These are phyloP conservation scores for Moelleriella libera DNA, from an alignment of 2,329 filamentous ascomycete species.

Conservation along the genomic window DNA sequence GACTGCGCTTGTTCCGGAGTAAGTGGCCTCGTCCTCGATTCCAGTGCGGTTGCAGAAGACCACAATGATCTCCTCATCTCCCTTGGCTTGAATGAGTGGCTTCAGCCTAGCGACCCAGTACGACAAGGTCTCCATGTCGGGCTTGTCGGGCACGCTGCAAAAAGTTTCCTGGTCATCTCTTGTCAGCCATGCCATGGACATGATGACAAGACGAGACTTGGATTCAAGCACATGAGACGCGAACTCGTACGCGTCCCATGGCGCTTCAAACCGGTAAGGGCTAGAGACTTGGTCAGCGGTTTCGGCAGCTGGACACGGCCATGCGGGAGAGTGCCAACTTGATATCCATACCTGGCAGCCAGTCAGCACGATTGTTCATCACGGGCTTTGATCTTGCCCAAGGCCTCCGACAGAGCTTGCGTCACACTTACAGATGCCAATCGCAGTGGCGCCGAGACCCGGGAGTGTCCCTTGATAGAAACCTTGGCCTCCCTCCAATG, in stretches of 20 bases:
- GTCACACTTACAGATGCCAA: slow-evolving; percentile 35
- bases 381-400: not conserved
- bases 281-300: slow-evolving; percentile 6
- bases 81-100: slow-evolving; percentile 41
- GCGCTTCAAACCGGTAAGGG: slow-evolving; percentile 22
- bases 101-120: slow-evolving; percentile 66
- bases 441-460: slow-evolving; percentile 34
- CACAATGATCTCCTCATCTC: slow-evolving; percentile 46
- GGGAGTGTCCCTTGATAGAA: slow-evolving; percentile 32
- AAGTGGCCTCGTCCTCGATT: slow-evolving; percentile 48
- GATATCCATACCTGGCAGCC: slow-evolving; percentile 33
- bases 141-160: slow-evolving; percentile 35
- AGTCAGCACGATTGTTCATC: too few species aligned
- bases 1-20: slow-evolving; percentile 62
- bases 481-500: slow-evolving; percentile 34
- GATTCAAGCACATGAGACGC: slow-evolving; percentile 42
- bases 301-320: not conserved
- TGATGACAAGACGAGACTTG: slow-evolving; percentile 46
- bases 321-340: slow-evolving; percentile 28
- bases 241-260: slow-evolving; percentile 26
- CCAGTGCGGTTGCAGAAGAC: slow-evolving; percentile 61
- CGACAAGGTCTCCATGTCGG: slow-evolving; percentile 57
- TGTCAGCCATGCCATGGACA: slow-evolving; percentile 71
- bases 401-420: not conserved
- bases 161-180: slow-evolving; percentile 31